These are phyloP conservation scores for Coemansia pectinata DNA, from an alignment of 192 early-diverging fungal species.

Conservation along the genomic window DNA sequence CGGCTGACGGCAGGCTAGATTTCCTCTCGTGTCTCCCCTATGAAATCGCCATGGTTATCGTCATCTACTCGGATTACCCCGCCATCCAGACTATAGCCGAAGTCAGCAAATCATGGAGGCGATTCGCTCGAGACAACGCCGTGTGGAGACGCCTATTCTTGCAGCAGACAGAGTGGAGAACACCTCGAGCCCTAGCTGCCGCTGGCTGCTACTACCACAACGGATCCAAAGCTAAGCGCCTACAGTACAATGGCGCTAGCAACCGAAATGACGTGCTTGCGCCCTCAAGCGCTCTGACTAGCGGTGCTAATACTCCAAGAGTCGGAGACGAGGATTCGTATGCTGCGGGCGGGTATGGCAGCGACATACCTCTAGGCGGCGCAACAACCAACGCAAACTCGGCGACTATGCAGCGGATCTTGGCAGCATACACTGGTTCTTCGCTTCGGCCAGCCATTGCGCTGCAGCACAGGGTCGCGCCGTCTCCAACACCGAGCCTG, in stretches of 20 bases:
- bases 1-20: conserved; percentile 47
- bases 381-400: neutral
- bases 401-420: conserved; percentile 14
- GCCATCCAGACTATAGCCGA: conserved; percentile 61
- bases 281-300: conserved; percentile 11
- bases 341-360: neutral
- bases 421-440: conserved; percentile 36
- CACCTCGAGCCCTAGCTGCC: conserved; percentile 32
- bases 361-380: neutral
- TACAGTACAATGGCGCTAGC: neutral
- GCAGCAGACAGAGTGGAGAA: conserved; percentile 58
- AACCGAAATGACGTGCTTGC: neutral
- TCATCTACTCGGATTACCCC: conserved; percentile 63
- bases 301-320: conserved; percentile 32
- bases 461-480: conserved; percentile 51
- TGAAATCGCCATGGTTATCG: conserved; percentile 71
- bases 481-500: conserved; percentile 33
- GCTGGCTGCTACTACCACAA: conserved; percentile 12
- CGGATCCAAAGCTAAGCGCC: neutral
- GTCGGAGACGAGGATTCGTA: conserved; percentile 26
- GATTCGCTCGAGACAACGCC: conserved; percentile 66
- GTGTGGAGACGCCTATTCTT: conserved; percentile 71
- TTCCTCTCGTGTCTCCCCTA: conserved; percentile 67
- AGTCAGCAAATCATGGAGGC: conserved; percentile 70
- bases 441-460: conserved; percentile 44